Percentiles rank a stretch among this genome's conserved stretches.
Conservation (phyloP, 2,329 filamentous ascomycete species). For the Ophiostoma sp. region DNA sequence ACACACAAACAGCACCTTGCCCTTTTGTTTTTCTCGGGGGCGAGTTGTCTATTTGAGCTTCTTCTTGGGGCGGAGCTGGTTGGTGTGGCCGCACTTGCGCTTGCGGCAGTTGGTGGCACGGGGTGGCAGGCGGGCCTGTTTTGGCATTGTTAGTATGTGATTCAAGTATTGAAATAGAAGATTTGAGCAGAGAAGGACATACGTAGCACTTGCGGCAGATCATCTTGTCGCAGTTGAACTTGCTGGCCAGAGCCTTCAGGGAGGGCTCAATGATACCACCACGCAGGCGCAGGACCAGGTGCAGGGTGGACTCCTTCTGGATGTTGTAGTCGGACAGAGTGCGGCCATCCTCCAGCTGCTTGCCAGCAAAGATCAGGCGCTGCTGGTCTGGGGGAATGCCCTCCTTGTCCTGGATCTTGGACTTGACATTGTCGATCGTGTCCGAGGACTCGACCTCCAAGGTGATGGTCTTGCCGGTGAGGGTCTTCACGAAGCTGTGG, state of each 20-base stretch:
- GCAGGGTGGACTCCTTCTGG: conserved; percentile 99
- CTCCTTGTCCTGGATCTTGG: conserved; percentile 99
- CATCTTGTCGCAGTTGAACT: conserved; percentile 99
- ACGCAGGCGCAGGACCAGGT: conserved; percentile 97
- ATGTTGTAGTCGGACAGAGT: conserved; percentile 99
- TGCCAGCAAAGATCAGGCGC: conserved; percentile 97
- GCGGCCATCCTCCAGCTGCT: conserved; percentile 98
- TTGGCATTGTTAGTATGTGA: neutral
- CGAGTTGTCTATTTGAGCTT: conserved; percentile 56
- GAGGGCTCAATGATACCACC: conserved; percentile 99
- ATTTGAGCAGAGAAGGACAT: conserved; percentile 10
- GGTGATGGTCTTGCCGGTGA: conserved; percentile 99
- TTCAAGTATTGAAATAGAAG: neutral
- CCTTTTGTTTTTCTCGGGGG: conserved; percentile 14
- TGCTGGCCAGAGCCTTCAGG: conserved; percentile 94
- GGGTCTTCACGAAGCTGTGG: conserved; percentile 97
- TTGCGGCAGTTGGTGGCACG: conserved; percentile 99
- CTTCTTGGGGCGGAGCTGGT: conserved; percentile 99
- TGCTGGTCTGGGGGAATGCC: conserved; percentile 97
- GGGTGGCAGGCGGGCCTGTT: conserved; percentile 72
- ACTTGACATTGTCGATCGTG: conserved; percentile 99
- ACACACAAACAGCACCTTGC: conserved; percentile 17
- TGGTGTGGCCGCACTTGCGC: conserved; percentile 99
- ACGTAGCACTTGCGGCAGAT: conserved; percentile 99
- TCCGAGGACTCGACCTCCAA: conserved; percentile 98